Evolutionary conservation across 306 rosid species (phyloP).

Genomic region (Quercus mongolica): DNA sequence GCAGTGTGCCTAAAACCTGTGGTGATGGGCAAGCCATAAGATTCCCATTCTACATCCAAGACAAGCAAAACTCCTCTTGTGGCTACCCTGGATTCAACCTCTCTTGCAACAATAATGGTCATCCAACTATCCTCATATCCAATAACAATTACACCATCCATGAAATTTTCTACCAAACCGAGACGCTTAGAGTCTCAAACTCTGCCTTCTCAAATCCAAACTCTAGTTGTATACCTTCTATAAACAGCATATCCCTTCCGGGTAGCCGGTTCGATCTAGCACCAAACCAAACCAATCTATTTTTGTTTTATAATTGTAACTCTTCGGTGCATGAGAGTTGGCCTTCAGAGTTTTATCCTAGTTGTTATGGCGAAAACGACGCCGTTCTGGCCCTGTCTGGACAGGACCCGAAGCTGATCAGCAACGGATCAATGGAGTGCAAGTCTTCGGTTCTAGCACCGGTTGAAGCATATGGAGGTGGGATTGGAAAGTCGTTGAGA

Average conservation of each 20-base stretch:
- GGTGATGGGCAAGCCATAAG: constrained; percentile 16
- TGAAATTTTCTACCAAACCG: constrained; percentile 11
- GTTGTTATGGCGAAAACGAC: background rate
- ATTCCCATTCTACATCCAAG: constrained; percentile 24
- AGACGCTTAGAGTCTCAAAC: constrained; percentile 10
- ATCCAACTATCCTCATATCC: constrained; percentile 3
- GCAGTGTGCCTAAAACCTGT: constrained; percentile 18
- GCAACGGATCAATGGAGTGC: background rate
- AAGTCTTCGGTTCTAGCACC: background rate
- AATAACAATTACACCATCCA: constrained; percentile 2
- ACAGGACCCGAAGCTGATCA: background rate
- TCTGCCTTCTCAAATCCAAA: background rate
- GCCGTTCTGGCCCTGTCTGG: constrained; percentile 12
- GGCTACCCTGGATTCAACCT: constrained; percentile 32
- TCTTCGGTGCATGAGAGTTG: background rate
- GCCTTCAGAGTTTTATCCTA: background rate
- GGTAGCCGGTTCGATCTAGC: background rate
- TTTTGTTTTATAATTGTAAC: constrained; percentile 11
- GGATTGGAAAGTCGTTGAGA: background rate
- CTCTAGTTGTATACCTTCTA: background rate
- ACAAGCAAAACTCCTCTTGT: background rate
- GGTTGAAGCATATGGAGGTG: background rate
- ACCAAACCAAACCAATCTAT: background rate
- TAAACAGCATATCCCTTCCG: background rate
- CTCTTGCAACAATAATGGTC: constrained; percentile 17